Conservation (phyloP, 371 early-diverging fungal genomes). For the Nosema granulosis region DNA sequence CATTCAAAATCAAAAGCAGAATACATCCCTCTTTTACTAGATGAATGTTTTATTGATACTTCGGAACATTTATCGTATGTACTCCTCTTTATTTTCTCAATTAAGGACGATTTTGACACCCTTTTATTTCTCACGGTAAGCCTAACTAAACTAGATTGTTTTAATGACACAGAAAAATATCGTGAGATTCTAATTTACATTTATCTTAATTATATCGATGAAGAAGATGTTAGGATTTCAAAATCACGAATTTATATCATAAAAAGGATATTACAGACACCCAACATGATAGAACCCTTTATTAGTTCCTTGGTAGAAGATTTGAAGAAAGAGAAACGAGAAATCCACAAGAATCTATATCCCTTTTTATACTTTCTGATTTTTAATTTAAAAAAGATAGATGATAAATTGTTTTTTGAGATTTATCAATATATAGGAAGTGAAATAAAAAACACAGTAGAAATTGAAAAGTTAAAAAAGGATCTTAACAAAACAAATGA, state of each 20-base stretch:
- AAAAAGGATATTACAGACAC: not conserved
- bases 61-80: slow-evolving; percentile 25
- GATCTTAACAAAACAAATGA: not conserved
- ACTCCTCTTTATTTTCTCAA: slow-evolving; percentile 14
- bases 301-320: not conserved
- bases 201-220: not conserved
- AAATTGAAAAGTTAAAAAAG: too few species aligned
- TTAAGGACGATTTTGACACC: slow-evolving; percentile 1
- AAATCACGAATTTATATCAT: slow-evolving; percentile 2
- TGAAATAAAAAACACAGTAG: too few species aligned
- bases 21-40: slow-evolving; percentile 31
- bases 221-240: not conserved
- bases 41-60: not conserved
- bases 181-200: not conserved
- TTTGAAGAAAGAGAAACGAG: not conserved
- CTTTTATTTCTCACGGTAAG: slow-evolving; percentile 8
- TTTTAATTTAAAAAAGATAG: not conserved
- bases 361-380: slow-evolving; percentile 1
- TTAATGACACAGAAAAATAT: not conserved
- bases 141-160: not conserved
- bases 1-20: slow-evolving; percentile 23
- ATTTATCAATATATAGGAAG: not conserved
- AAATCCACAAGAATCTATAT: not conserved
- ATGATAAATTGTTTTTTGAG: not conserved
- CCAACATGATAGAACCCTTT: not conserved